Evolutionary conservation across 1,284 basidiomycete genomes (phyloP), one percentile per base, ranked within the genome.

Genomic region (Pyrrhoderma noxium): DNA sequence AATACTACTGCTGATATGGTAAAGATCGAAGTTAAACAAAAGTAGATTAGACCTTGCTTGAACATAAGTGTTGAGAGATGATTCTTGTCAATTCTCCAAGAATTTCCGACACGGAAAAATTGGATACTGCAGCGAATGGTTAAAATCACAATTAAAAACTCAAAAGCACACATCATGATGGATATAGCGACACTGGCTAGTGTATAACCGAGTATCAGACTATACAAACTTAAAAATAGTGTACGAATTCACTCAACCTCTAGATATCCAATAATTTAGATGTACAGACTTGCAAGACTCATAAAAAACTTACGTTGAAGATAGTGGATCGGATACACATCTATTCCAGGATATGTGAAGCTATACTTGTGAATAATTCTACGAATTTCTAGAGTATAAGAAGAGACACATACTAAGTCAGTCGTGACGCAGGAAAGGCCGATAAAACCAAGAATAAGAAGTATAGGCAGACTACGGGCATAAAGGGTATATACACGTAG

Each of bases 401-500:
- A 27, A 21, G 27, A 5, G 56, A 9, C 8, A 56, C 64, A 58
- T 47, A 68, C 67, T 39, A 64, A 60, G 49, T 68, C 66, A 7
- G 65, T 56, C 13, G 60, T 54, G 18, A 67, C 56, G 44, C 61
- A 62, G 8, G 58, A 51, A n/a, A 63, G 25, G 8, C 62, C 67
- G 5, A 68, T 44, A 3, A 57, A 45, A 8, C 59, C 59, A 18
- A 70, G 61, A 36, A 58, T 57, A 2, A 50, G 37, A 3, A 65
- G 56, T n/a, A 70, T 51, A 19, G 57, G 23, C 4, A 45, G 55
- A 56, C 57, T 67, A 42, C 58, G 55, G 14, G 54, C 57, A 41
- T 57, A 70, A 2, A 70, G 60, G 1, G 64, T 67, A 38, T 63
- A 69, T 1, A 66, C 67, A 40, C 68, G 55, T 19, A 59, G 56